Base-by-base conservation (phyloP, 257 asterid species). In the Primulina eburnea region DNA sequence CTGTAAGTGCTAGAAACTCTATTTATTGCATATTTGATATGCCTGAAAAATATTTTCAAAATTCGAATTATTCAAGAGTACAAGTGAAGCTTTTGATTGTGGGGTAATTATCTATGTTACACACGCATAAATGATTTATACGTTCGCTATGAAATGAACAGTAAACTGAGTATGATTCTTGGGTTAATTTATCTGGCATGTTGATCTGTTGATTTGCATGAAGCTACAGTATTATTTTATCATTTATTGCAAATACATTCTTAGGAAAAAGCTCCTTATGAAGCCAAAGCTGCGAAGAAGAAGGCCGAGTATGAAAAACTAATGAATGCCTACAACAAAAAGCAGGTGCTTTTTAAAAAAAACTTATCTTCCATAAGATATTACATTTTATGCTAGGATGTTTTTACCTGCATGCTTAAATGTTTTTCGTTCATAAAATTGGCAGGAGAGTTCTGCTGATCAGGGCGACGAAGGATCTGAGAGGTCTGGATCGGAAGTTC, bases 181-280 rank as follows among this genome's bases (percentile, higher is more conserved):
- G 8, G 57, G 57, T 50, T 12, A 17, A 50, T 50, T 50, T 50
- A 50, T 12, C 1, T 43, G 28, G 28, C 64, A 62, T 33, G 76
- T 72, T n/a, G 76, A 52, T 29, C 12, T 40, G 60, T 14, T 21
- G 73, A 61, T 26, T 16, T 21, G 47, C 28, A 14, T 4, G 40
- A 26, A 37, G 64, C 58, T 58, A 18, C 17, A 32, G 29, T 69
- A 37, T 37, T 77, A n/a, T 58, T 37, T 21, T 10, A 59, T 20
- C 59, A 11, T 56, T 63, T 65, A 20, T 62, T 59, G 8, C 56
- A 10, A 8, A 21, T 62, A 38, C 47, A 29, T 71, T 35, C 63
- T 38, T 62, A 93, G 98, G 99, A 93, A 75, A 93, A 93, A 74
- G 96, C 97, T 71, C 99, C 97, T 17, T 92, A 74, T 71, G 98